Percentiles rank a stretch among this genome's conserved stretches.
Conservation (phyloP, 495 filamentous ascomycete genomes). For the Neurospora sp. region DNA sequence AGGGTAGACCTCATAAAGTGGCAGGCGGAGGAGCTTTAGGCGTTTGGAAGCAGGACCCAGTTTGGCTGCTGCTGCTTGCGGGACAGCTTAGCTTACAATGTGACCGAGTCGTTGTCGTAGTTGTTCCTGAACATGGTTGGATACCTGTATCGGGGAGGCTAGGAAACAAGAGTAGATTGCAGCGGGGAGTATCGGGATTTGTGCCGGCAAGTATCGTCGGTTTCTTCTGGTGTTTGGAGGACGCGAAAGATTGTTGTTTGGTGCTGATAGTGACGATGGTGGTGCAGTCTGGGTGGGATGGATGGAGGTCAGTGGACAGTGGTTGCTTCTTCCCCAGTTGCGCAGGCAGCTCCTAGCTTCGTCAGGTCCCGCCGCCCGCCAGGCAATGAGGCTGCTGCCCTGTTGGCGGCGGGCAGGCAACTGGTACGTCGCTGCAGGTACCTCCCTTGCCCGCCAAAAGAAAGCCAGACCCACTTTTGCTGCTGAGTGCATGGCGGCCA, state of each 20-base stretch:
- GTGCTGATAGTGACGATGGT: not conserved
- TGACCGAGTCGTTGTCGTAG: constrained; percentile 99
- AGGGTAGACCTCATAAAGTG: not conserved
- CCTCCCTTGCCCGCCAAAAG: constrained; percentile 6
- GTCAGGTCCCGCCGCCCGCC: constrained; percentile 12
- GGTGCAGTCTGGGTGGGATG: not conserved
- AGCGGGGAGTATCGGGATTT: not conserved
- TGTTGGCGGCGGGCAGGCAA: constrained; percentile 4
- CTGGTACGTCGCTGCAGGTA: constrained; percentile 8
- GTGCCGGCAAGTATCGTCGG: not conserved
- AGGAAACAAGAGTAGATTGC: not conserved
- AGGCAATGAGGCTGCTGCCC: not conserved
- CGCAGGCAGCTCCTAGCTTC: constrained; percentile 28
- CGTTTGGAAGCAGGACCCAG: constrained; percentile 1
- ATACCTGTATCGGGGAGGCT: not conserved
- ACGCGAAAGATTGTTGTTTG: not conserved
- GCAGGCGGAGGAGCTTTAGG: not conserved
- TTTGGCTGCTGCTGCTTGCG: not conserved
- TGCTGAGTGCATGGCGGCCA: not conserved
- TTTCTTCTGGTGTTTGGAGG: not conserved
- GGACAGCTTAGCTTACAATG: constrained; percentile 60
- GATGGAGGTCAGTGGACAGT: constrained; percentile 1
- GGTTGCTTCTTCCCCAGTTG: not conserved
- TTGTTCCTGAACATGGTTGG: constrained; percentile 92
- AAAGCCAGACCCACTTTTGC: constrained; percentile 3